Percentiles rank a stretch among this genome's conserved stretches.
Evolutionary conservation across 768 basidiomycete genomes (phyloP).

Genomic region (Dendrothele bispora): DNA sequence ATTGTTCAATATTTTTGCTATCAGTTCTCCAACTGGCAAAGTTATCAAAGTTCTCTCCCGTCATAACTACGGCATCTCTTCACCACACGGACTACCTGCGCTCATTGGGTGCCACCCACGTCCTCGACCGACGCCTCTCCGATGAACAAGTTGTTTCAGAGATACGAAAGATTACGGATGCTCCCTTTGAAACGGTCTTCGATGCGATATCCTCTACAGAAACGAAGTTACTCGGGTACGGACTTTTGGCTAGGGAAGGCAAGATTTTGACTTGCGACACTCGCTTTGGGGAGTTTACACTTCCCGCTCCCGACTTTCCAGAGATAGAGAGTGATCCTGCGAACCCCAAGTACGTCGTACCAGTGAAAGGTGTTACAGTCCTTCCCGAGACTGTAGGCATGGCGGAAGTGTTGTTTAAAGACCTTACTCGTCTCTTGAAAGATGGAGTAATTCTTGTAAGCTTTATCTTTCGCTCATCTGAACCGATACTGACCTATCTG

Average conservation of each 20-base stretch:
- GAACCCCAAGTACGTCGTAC: neutral
- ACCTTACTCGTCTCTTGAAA: neutral
- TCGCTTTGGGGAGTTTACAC: neutral
- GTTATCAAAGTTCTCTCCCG: slow-evolving; percentile 34
- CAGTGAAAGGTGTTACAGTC: neutral
- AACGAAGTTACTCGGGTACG: neutral
- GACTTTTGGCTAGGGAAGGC: neutral
- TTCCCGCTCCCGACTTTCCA: neutral
- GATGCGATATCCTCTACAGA: neutral
- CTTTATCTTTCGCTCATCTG: neutral
- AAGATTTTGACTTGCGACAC: neutral
- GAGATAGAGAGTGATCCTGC: neutral
- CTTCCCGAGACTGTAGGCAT: neutral
- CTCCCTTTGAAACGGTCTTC: neutral
- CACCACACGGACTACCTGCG: slow-evolving; percentile 30
- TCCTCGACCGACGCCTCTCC: slow-evolving; percentile 30
- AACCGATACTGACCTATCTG: neutral
- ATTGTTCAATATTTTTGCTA: neutral
- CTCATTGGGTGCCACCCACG: slow-evolving; percentile 36
- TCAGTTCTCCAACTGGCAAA: slow-evolving; percentile 33
- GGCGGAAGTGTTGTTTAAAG: neutral
- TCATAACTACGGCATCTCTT: slow-evolving; percentile 39
- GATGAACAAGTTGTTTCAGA: neutral
- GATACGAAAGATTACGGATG: neutral
- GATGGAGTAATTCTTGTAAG: slow-evolving; percentile 22